Conservation (phyloP, 1,284 basidiomycete species). For the Meira nashicola region DNA sequence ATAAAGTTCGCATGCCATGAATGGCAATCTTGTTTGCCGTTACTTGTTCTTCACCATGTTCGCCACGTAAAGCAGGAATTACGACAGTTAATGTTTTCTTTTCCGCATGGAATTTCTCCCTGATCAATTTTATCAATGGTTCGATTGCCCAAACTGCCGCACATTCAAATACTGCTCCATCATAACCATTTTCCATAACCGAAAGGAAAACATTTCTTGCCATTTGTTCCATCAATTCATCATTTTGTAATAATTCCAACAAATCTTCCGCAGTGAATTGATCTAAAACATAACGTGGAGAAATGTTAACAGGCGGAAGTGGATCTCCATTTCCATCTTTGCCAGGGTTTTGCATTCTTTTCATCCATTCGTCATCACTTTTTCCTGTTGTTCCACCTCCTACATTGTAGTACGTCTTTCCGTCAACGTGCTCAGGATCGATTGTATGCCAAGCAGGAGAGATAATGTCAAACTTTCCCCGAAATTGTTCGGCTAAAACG, state of each 20-base stretch:
- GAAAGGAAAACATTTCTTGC: not conserved
- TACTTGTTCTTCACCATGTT: not conserved
- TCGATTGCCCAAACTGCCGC: conserved; percentile 25
- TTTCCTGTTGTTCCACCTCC: conserved; percentile 20
- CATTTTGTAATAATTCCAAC: not conserved
- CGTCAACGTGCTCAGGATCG: not conserved
- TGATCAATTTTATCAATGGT: conserved; percentile 19
- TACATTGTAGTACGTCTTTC: conserved; percentile 19
- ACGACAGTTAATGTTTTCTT: conserved; percentile 19
- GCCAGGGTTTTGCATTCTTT: conserved; percentile 2
- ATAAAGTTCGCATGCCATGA: conserved; percentile 23
- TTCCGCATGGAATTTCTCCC: conserved; percentile 5
- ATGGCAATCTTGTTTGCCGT: conserved; percentile 24
- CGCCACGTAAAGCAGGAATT: conserved; percentile 20
- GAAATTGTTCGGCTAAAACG: conserved; percentile 14
- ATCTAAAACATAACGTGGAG: conserved; percentile 31
- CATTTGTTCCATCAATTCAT: not conserved
- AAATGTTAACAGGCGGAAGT: conserved; percentile 11
- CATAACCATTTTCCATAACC: not conserved
- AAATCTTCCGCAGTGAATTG: conserved; percentile 23
- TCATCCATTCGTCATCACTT: conserved; percentile 20
- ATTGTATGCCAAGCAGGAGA: conserved; percentile 38
- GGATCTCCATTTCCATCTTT: not conserved
- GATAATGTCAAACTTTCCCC: conserved; percentile 26
- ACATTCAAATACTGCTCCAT: conserved; percentile 9